Conservation (phyloP, 129 eudicot species). For the Smallanthus sonchifolius region DNA sequence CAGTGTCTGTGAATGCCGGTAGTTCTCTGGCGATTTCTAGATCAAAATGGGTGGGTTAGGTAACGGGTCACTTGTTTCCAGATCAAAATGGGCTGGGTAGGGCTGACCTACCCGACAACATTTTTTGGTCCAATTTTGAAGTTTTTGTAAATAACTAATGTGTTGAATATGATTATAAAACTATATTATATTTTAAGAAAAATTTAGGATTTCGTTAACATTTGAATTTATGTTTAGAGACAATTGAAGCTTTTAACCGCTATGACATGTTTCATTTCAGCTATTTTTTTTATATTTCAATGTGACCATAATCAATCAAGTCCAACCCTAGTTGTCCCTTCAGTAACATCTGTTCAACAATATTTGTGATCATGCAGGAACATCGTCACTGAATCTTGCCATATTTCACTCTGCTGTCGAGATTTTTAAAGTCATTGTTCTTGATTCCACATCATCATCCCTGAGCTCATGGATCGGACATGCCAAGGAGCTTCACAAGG, state of each 20-base stretch:
- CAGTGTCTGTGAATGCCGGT: constrained; percentile 56
- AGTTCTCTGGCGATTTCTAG: constrained; percentile 5
- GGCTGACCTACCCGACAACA: background rate
- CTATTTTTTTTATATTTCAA: background rate
- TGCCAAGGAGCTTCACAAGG: constrained; percentile 85
- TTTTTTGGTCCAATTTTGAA: background rate
- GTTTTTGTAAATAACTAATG: background rate
- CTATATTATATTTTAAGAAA: background rate
- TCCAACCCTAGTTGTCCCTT: background rate
- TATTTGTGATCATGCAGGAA: constrained; percentile 39
- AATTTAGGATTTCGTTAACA: background rate
- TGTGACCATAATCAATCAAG: background rate
- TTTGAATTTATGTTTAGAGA: background rate
- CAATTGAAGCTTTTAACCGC: background rate
- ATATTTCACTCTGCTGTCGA: constrained; percentile 93
- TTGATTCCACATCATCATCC: constrained; percentile 80
- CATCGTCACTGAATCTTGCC: constrained; percentile 78
- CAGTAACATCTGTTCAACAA: background rate
- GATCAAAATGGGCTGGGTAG: background rate
- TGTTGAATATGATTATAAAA: background rate
- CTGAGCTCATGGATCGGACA: constrained; percentile 82
- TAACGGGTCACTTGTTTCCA: background rate
- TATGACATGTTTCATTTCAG: background rate
- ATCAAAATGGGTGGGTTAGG: background rate
- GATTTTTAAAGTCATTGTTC: constrained; percentile 80